Conservation (phyloP, 1,284 basidiomycete genomes). For the Cutaneotrichosporon spelunceum region DNA sequence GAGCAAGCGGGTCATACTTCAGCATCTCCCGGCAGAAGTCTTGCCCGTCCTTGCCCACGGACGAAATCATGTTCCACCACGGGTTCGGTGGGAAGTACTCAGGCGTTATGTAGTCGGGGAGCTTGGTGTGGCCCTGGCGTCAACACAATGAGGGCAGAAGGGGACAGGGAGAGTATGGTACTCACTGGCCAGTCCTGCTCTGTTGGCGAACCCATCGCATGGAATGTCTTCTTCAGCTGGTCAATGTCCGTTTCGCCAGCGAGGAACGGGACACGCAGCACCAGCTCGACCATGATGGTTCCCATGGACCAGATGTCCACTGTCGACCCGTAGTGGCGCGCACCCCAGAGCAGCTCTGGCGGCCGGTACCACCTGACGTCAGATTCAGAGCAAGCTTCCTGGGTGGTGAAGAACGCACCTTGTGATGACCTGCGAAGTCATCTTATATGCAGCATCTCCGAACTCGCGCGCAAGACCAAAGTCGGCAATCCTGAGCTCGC, state of each 20-base stretch:
- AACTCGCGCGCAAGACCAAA: conserved; percentile 97
- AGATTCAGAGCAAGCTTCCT: no score
- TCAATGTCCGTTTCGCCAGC: conserved; percentile 96
- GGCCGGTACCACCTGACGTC: conserved; percentile 87
- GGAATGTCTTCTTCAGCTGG: conserved; percentile 90
- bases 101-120: conserved; percentile 83
- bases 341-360: conserved; percentile 93
- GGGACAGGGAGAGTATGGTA: conserved; percentile 4
- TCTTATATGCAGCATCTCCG: conserved; percentile 72
- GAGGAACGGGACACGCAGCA: conserved; percentile 73
- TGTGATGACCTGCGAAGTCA: conserved; percentile 98
- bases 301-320: conserved; percentile 99
- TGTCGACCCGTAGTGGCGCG: conserved; percentile 92
- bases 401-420: conserved; percentile 56
- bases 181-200: conserved; percentile 94
- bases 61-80: conserved; percentile 73
- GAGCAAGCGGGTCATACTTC: conserved; percentile 77
- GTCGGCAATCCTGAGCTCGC: conserved; percentile 95
- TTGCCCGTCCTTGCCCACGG: conserved; percentile 80
- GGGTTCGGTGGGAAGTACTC: conserved; percentile 71
- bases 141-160: neutral
- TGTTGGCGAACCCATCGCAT: conserved; percentile 89
- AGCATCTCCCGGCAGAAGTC: conserved; percentile 78
- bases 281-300: conserved; percentile 97
- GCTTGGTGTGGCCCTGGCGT: conserved; percentile 72